A percentile compares a stretch with the other conserved stretches of the same genome.
Evolutionary conservation across 108 stramenopile species (phyloP).

Genomic region (Discostella stelligeroides): DNA sequence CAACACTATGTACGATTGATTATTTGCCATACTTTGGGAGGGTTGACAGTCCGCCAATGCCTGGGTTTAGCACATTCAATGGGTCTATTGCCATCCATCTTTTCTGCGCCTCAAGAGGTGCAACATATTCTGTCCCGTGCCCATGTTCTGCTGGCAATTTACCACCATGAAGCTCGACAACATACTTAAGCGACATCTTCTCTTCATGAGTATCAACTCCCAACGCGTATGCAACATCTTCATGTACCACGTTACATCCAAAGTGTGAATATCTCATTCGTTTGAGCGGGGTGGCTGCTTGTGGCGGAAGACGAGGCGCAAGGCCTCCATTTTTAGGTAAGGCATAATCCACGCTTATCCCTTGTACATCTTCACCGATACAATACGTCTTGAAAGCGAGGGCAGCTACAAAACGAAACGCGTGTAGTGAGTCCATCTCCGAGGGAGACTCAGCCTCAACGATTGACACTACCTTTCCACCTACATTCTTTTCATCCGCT

Average conservation of each 20-base stretch:
- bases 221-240: conserved; percentile 75
- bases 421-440: conserved; percentile 58
- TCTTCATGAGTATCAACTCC: conserved; percentile 73
- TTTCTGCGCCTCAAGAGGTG: conserved; percentile 64
- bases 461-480: conserved; percentile 33
- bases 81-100: conserved; percentile 89
- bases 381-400: conserved; percentile 76
- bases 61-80: conserved; percentile 85
- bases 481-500: conserved; percentile 29
- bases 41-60: conserved; percentile 69
- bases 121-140: conserved; percentile 85
- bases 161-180: conserved; percentile 64
- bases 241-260: conserved; percentile 89
- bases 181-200: conserved; percentile 70
- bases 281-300: conserved; percentile 57
- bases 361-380: conserved; percentile 78
- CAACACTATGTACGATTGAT: neutral
- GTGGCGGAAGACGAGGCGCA: conserved; percentile 44
- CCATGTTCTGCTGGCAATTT: conserved; percentile 85
- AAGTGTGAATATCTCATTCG: conserved; percentile 89
- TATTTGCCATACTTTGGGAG: conserved; percentile 33
- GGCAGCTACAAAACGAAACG: conserved; percentile 87
- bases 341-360: conserved; percentile 83
- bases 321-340: conserved; percentile 68
- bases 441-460: conserved; percentile 33